phyloP scores from a whole-genome alignment of 2,329 filamentous ascomycete genomes.

The Cladosporium sp. region DNA sequence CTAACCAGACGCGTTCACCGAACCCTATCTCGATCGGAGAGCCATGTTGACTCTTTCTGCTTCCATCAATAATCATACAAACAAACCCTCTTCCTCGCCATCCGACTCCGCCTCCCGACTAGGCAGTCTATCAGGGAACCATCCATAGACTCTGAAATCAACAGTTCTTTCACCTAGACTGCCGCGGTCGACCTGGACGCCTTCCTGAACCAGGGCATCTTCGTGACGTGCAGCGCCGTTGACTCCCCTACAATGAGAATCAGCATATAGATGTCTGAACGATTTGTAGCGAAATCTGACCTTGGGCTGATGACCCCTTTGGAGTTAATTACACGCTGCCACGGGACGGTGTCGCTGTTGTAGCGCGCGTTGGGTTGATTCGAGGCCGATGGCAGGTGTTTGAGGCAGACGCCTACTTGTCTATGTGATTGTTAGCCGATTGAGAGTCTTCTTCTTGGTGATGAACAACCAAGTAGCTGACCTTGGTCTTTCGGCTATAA shows the following conservation, averaged over 20 bases:
- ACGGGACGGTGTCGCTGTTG: slow-evolving; percentile 77
- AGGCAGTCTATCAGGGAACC: slow-evolving; percentile 41
- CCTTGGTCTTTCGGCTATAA: slow-evolving; percentile 49
- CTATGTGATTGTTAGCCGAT: slow-evolving; percentile 34
- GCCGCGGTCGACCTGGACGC: slow-evolving; percentile 43
- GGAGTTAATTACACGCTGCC: slow-evolving; percentile 89
- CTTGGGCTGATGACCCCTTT: slow-evolving; percentile 83
- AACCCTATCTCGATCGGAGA: too few relatives aligned
- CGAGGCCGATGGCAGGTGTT: slow-evolving; percentile 64
- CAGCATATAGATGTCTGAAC: too few relatives aligned
- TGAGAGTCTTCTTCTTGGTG: not conserved
- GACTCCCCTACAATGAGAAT: slow-evolving; percentile 29
- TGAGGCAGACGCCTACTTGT: slow-evolving; percentile 87
- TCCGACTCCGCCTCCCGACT: slow-evolving; percentile 24
- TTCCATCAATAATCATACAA: not conserved
- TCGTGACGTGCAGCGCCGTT: slow-evolving; percentile 46
- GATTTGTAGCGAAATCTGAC: slow-evolving; percentile 51
- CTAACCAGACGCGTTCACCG: too few relatives aligned
- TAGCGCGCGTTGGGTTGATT: slow-evolving; percentile 49
- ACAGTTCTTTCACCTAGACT: slow-evolving; percentile 45
- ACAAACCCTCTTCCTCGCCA: not conserved
- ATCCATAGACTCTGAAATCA: slow-evolving; percentile 45
- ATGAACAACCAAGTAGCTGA: slow-evolving; percentile 17
- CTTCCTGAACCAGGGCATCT: slow-evolving; percentile 42
- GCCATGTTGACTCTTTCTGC: not conserved